Evolutionary conservation across 176 grass and related monocot species (phyloP).

Genomic region (Stipa capillata): DNA sequence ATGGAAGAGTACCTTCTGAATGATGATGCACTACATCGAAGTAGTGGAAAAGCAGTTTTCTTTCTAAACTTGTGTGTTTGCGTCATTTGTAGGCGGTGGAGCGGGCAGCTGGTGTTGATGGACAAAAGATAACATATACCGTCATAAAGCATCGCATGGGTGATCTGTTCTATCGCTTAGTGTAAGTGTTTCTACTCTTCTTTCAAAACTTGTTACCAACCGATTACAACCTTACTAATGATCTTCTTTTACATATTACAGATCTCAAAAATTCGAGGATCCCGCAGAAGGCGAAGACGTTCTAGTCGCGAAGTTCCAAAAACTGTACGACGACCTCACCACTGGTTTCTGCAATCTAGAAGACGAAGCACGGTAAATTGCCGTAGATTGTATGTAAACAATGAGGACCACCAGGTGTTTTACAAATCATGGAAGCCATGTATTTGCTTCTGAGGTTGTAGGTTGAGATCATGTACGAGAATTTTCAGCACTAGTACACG

Average conservation of each 20-base stretch:
- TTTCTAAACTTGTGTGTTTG: neutral
- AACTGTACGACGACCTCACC: constrained; percentile 74
- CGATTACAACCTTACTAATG: neutral
- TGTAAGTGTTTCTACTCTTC: constrained; percentile 43
- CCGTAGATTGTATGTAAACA: constrained; percentile 37
- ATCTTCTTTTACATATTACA: constrained; percentile 17
- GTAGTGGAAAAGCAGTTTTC: neutral
- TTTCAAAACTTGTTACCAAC: neutral
- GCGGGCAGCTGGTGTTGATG: constrained; percentile 57
- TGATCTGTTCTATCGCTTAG: constrained; percentile 85
- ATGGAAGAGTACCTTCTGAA: neutral
- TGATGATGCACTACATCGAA: neutral
- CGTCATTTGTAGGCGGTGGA: constrained; percentile 58
- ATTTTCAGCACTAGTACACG: neutral
- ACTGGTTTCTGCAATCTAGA: constrained; percentile 73
- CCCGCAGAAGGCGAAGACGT: constrained; percentile 63
- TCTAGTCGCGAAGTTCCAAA: constrained; percentile 64
- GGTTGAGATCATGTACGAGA: constrained; percentile 14
- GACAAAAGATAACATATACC: constrained; percentile 83
- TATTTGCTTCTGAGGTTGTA: neutral
- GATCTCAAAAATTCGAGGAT: constrained; percentile 92
- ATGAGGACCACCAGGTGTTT: constrained; percentile 13
- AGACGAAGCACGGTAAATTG: constrained; percentile 57
- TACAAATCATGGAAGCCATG: neutral
- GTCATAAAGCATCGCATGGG: constrained; percentile 83